Conservation (phyloP, 78 protist genomes). For the Dictyostelium capitatum region DNA sequence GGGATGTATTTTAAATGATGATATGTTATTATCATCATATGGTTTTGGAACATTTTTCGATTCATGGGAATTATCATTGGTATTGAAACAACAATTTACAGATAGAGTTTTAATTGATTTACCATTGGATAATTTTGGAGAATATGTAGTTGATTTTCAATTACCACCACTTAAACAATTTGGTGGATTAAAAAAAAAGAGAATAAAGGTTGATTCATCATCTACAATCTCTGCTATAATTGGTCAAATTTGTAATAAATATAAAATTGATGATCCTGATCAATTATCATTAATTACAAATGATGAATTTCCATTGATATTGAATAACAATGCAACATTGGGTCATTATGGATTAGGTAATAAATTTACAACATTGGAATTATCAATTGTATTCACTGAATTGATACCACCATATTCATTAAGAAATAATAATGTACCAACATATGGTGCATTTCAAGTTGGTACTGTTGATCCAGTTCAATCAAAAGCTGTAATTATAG, state of each 20-base stretch:
- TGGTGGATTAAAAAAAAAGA: conserved; percentile 67
- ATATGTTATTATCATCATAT: conserved; percentile 27
- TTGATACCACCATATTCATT: conserved; percentile 65
- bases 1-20: conserved; percentile 75
- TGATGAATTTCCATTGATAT: conserved; percentile 65
- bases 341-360: conserved; percentile 69
- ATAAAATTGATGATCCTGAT: conserved; percentile 45
- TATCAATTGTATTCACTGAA: conserved; percentile 46
- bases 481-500: conserved; percentile 35
- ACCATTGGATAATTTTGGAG: conserved; percentile 24
- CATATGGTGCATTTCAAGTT: conserved; percentile 38
- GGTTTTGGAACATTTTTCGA: conserved; percentile 78
- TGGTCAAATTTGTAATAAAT: conserved; percentile 36
- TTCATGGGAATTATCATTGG: conserved; percentile 49
- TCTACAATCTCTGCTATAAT: conserved; percentile 19
- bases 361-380: conserved; percentile 29
- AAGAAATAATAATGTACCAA: conserved; percentile 15
- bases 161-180: conserved; percentile 71
- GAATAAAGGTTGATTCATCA: conserved; percentile 67
- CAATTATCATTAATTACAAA: conserved; percentile 43
- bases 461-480: conserved; percentile 43
- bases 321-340: conserved; percentile 22
- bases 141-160: conserved; percentile 38
- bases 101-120: neutral
- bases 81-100: conserved; percentile 3